Conservation (phyloP, 140 eudicot species). For the Erigeron philadelphicus region DNA sequence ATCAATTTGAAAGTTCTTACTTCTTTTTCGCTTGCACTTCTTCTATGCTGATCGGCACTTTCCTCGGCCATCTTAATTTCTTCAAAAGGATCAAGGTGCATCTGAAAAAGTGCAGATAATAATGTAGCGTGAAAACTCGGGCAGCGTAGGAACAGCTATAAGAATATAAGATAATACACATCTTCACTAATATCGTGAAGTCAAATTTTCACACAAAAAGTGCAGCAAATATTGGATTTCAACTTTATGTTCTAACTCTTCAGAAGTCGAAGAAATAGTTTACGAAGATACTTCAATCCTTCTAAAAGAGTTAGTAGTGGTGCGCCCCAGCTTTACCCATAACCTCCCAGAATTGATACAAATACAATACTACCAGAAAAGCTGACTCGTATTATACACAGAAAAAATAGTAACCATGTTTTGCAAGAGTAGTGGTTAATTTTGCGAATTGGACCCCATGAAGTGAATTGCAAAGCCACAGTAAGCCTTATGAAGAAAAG, state of each 20-base stretch:
- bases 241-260: background rate
- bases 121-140: slow-evolving; percentile 10
- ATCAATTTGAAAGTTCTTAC: slow-evolving; percentile 33
- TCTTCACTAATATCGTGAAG: background rate
- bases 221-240: background rate
- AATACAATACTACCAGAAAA: background rate
- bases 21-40: slow-evolving; percentile 90
- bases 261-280: background rate
- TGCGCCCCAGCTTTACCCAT: background rate
- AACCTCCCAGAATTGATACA: background rate
- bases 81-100: slow-evolving; percentile 91
- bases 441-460: background rate
- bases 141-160: background rate
- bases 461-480: background rate
- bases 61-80: slow-evolving; percentile 65
- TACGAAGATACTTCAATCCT: background rate
- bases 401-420: background rate
- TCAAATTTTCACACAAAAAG: background rate
- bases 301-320: background rate
- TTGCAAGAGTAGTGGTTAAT: background rate
- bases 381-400: background rate
- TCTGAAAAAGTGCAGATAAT: slow-evolving; percentile 34
- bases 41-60: slow-evolving; percentile 82
- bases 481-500: slow-evolving; percentile 1
- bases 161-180: background rate